Evolutionary conservation across 139 green algal genomes (phyloP).

Genomic region (Pleodorina starrii): DNA sequence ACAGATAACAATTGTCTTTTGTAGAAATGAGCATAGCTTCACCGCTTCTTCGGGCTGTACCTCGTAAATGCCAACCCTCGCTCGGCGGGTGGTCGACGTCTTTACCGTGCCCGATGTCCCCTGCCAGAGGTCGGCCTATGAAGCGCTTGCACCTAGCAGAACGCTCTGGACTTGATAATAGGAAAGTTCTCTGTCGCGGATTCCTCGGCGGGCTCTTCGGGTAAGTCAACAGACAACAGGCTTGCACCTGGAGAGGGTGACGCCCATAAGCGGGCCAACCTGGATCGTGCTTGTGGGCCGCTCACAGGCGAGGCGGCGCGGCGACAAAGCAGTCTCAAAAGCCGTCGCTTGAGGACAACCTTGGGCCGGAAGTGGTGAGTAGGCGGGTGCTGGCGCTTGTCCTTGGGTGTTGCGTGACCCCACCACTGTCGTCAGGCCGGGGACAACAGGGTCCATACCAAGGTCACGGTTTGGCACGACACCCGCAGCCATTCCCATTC

Average conservation of each 20-base stretch:
- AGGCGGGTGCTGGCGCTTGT: neutral
- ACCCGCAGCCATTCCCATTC: no score
- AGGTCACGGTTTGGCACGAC: no score
- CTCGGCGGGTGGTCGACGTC: neutral
- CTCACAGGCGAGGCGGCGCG: neutral
- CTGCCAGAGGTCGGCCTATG: neutral
- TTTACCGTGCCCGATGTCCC: neutral
- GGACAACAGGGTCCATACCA: no score
- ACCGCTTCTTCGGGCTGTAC: neutral
- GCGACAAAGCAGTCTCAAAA: neutral
- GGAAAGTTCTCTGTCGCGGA: neutral
- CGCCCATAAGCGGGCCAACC: neutral
- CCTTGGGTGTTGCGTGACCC: no score
- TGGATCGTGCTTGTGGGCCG: no score
- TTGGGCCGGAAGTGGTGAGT: constrained; percentile 56
- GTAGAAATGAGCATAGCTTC: neutral
- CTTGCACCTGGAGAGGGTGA: no score
- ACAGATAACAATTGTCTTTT: no score
- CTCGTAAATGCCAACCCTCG: neutral
- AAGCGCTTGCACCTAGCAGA: neutral
- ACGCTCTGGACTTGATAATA: neutral
- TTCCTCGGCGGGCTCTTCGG: constrained; percentile 40
- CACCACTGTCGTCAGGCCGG: no score
- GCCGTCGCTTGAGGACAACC: constrained; percentile 57
- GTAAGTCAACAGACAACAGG: no score